Evolutionary conservation across 164 flowering plant genomes (phyloP), one percentile per base, ranked within the genome.

Genomic region (Pachysandra terminalis): DNA sequence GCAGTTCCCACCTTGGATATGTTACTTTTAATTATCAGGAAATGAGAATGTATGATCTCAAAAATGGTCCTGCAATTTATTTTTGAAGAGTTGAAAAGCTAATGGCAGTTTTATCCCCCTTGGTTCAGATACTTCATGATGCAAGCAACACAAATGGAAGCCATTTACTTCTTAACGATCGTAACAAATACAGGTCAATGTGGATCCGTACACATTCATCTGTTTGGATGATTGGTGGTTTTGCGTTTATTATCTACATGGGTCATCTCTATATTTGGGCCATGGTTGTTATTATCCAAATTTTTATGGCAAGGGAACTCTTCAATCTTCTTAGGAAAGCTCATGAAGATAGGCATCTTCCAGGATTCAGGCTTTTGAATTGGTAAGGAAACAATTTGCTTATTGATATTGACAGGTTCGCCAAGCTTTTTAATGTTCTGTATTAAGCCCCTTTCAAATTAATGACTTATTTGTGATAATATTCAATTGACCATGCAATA

Each of bases 241-340:
- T 95, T 81, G 90, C 74, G 23, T 80, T 88, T 3, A 78, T 82
- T 55, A 83, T 95, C 69, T 95, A 92, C 78, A 75, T 92, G 91
- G 99, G 99, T 23, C 98, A 96, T 84, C 96, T 93, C 69, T 92
- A 86, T 73, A 96, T 92, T 24, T 90, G 91, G 82, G 97, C 95
- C 63, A 90, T 90, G 98, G 86, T 96, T 28, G 95, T 95, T 32
- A 86, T 92, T 37, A 85, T 96, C 73, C 99, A 92, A 80, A 88
- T 95, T 41, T 86, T 83, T 77, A 95, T 95, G 99, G 94, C 87
- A 41, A 87, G 68, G 70, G 99, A 95, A 82, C 79, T 95, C 56
- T 95, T 95, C 83, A 84, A 76, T 80, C 77, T 96, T 64, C 82
- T 87, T 19, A 88, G 98, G 72, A 84, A 74, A 84, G 79, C 93